Conservation (phyloP, 495 filamentous ascomycete genomes). For the Hypoxylon rickii region DNA sequence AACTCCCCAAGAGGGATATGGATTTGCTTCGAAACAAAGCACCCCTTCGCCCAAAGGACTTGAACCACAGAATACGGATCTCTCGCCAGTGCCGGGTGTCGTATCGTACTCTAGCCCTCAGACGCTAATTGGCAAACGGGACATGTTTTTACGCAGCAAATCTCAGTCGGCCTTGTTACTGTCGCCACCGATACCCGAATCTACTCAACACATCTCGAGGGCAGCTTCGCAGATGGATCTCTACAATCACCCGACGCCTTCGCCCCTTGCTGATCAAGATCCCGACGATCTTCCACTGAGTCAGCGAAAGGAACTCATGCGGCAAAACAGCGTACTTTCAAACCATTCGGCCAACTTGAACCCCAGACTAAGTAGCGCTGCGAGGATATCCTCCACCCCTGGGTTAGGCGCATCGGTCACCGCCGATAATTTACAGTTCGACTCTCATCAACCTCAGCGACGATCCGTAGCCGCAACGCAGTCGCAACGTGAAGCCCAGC, state of each 20-base stretch:
- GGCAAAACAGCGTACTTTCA: slow-evolving; percentile 46
- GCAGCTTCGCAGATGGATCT: slow-evolving; percentile 40
- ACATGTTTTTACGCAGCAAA: slow-evolving; percentile 61
- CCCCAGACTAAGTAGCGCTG: slow-evolving; percentile 24
- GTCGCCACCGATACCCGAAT: slow-evolving; percentile 26
- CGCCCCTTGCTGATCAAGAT: slow-evolving; percentile 33
- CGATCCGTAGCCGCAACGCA: slow-evolving; percentile 44
- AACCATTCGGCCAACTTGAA: slow-evolving; percentile 13
- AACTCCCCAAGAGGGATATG: slow-evolving; percentile 22
- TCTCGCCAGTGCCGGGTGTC: slow-evolving; percentile 37
- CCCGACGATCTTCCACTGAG: slow-evolving; percentile 76
- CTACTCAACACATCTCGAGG: slow-evolving; percentile 29
- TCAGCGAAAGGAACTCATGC: slow-evolving; percentile 62
- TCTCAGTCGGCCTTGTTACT: slow-evolving; percentile 41
- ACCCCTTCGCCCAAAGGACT: slow-evolving; percentile 18
- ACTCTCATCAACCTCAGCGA: slow-evolving; percentile 64
- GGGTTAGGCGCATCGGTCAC: slow-evolving; percentile 20
- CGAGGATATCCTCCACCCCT: slow-evolving; percentile 22
- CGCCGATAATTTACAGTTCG: slow-evolving; percentile 45
- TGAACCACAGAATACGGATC: slow-evolving; percentile 25
- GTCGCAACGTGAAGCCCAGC: slow-evolving; percentile 59
- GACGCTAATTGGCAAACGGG: slow-evolving; percentile 67
- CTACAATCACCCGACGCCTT: slow-evolving; percentile 36
- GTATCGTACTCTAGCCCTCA: slow-evolving; percentile 47
- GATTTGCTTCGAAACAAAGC: slow-evolving; percentile 6